Conservation (phyloP, 225 moss, liverwort and hornwort genomes). For the Ulota crispa region DNA sequence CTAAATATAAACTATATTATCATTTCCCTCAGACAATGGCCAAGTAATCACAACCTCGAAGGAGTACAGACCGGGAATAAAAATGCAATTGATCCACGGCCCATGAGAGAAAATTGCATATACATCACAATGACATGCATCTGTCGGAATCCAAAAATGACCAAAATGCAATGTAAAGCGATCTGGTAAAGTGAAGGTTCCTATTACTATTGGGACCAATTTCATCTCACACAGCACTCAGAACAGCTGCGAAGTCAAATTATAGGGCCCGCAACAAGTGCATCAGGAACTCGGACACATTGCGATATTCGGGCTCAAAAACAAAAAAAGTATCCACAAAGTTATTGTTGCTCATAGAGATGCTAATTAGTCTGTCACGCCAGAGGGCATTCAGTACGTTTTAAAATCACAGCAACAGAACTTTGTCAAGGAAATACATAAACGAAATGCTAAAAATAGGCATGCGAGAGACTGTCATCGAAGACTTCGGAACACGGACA, state of each 20-base stretch:
- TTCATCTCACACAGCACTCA: conserved; percentile 35
- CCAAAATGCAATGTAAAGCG: neutral
- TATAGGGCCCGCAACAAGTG: neutral
- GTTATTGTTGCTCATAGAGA: accelerated
- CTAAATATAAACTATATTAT: neutral
- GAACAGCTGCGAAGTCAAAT: conserved; percentile 35
- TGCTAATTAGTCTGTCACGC: neutral
- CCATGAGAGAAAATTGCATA: neutral
- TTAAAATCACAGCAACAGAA: conserved; percentile 3
- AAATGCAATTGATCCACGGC: neutral
- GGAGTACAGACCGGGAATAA: too few relatives aligned
- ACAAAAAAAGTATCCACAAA: accelerated
- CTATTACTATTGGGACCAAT: conserved; percentile 16
- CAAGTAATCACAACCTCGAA: too few relatives aligned
- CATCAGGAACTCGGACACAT: neutral
- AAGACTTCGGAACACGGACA: neutral
- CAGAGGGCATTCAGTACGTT: conserved; percentile 13
- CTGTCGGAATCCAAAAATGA: conserved; percentile 30
- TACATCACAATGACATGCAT: neutral
- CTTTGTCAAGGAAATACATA: neutral
- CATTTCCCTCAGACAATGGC: too few relatives aligned
- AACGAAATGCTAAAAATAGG: too few relatives aligned
- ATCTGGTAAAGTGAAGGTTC: conserved; percentile 43
- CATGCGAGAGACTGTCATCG: neutral
- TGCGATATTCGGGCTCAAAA: neutral